phyloP scores from a whole-genome alignment of 257 asterid genomes.

The Solanum paucissectum region DNA sequence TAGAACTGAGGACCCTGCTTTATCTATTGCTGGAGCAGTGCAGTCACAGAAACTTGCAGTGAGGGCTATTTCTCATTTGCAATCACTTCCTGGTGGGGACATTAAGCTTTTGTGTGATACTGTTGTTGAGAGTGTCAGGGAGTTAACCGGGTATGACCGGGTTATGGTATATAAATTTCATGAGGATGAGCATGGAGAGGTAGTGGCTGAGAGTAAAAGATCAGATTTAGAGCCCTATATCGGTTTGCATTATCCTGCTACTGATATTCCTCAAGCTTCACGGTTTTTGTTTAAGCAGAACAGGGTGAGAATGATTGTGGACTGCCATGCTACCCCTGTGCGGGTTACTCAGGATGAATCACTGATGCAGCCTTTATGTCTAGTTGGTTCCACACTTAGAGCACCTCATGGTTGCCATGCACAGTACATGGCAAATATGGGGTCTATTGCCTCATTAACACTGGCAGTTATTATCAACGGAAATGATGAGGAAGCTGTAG shows the following conservation, averaged over 20 bases:
- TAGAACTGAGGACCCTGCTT: conserved; percentile 64
- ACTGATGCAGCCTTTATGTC: conserved; percentile 54
- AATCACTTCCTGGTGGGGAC: conserved; percentile 78
- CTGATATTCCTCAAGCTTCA: conserved; percentile 61
- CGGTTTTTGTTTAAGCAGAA: conserved; percentile 55
- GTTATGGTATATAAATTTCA: conserved; percentile 87
- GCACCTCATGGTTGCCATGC: conserved; percentile 63
- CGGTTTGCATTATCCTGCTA: conserved; percentile 57
- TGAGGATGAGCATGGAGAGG: conserved; percentile 74
- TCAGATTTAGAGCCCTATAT: conserved; percentile 47
- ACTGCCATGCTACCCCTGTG: conserved; percentile 39
- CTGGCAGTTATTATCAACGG: conserved; percentile 52
- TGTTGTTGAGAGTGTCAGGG: conserved; percentile 62
- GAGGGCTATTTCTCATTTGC: conserved; percentile 69
- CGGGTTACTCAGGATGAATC: conserved; percentile 40
- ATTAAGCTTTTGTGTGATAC: conserved; percentile 64
- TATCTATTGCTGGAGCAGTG: conserved; percentile 76
- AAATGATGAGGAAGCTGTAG: conserved; percentile 38
- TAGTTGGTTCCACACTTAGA: conserved; percentile 54
- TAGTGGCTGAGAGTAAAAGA: conserved; percentile 53
- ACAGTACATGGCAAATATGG: conserved; percentile 64
- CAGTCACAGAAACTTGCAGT: conserved; percentile 82
- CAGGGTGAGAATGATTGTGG: conserved; percentile 57
- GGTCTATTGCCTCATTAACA: conserved; percentile 47
- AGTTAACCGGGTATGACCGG: conserved; percentile 69